phyloP scores from a whole-genome alignment of 1,284 basidiomycete species.

The Ceratobasidium sp. region DNA sequence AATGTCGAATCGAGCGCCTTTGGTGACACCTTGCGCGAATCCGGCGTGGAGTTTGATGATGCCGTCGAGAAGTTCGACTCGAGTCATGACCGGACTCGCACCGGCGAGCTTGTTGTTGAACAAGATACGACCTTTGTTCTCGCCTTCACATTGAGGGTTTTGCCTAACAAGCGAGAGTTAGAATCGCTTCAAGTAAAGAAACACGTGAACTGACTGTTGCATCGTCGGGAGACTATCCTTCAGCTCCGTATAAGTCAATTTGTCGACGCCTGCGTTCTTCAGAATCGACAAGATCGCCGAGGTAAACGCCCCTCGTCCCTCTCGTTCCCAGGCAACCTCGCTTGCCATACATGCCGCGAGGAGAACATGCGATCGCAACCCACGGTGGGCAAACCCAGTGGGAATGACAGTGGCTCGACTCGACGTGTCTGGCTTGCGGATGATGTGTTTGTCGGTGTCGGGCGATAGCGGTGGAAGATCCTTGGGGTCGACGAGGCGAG shows the following conservation, averaged over 20 bases:
- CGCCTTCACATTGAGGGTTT: slow-evolving; percentile 66
- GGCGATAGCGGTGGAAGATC: slow-evolving; percentile 65
- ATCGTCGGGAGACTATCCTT: slow-evolving; percentile 55
- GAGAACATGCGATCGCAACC: slow-evolving; percentile 64
- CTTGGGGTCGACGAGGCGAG: slow-evolving; percentile 61
- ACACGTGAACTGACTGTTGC: slow-evolving; percentile 46
- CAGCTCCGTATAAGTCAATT: slow-evolving; percentile 65
- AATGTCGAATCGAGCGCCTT: slow-evolving; percentile 70
- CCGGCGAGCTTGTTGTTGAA: slow-evolving; percentile 70
- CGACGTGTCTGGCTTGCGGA: background rate
- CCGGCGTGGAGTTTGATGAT: slow-evolving; percentile 65
- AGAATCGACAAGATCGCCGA: slow-evolving; percentile 64
- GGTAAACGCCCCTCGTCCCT: slow-evolving; percentile 70
- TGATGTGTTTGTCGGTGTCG: slow-evolving; percentile 61
- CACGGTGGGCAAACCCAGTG: slow-evolving; percentile 65
- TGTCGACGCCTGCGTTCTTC: slow-evolving; percentile 64
- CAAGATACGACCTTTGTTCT: slow-evolving; percentile 63
- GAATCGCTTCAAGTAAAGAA: background rate
- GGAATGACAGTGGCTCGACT: slow-evolving; percentile 22
- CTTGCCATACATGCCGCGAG: slow-evolving; percentile 68
- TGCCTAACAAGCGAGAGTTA: slow-evolving; percentile 55
- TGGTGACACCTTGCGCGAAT: slow-evolving; percentile 70
- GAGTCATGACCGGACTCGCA: slow-evolving; percentile 63
- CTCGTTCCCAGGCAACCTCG: slow-evolving; percentile 68
- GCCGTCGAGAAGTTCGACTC: slow-evolving; percentile 57